Evolutionary conservation across 139 green algal genomes (phyloP).

Genomic region (Picochlorum sp.): DNA sequence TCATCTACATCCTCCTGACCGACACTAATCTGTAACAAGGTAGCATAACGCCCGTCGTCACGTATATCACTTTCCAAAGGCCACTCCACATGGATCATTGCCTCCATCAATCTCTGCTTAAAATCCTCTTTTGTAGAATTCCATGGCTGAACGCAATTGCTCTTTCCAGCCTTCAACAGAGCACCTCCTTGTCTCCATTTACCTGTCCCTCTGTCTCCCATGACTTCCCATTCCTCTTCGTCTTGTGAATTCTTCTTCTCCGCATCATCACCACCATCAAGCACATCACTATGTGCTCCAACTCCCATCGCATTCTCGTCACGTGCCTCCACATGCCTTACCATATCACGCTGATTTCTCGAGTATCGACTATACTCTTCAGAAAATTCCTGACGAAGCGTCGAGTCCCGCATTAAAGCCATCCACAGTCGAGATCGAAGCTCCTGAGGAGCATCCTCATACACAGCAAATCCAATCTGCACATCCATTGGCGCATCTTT

Average conservation of each 20-base stretch:
- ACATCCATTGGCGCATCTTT: constrained; percentile 45
- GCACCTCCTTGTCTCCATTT: constrained; percentile 13
- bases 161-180: not conserved
- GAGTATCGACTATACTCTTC: not conserved
- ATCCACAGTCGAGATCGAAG: constrained; percentile 72
- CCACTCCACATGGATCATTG: constrained; percentile 54
- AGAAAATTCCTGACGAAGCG: constrained; percentile 5
- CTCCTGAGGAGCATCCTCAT: constrained; percentile 70
- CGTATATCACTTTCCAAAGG: constrained; percentile 33
- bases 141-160: not conserved
- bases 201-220: constrained; percentile 1
- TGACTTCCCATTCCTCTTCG: constrained; percentile 22
- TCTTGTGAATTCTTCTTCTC: not conserved
- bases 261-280: not conserved
- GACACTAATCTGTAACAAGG: constrained; percentile 65
- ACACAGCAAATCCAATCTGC: constrained; percentile 51
- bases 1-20: constrained; percentile 77
- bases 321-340: not conserved
- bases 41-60: constrained; percentile 48
- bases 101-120: constrained; percentile 38
- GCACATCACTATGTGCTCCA: not conserved
- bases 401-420: constrained; percentile 41
- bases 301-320: not conserved
- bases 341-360: not conserved
- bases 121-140: constrained; percentile 4